These are phyloP conservation scores for Tricholoma sp. DNA, from an alignment of 768 basidiomycete species.

Conservation along the genomic window DNA sequence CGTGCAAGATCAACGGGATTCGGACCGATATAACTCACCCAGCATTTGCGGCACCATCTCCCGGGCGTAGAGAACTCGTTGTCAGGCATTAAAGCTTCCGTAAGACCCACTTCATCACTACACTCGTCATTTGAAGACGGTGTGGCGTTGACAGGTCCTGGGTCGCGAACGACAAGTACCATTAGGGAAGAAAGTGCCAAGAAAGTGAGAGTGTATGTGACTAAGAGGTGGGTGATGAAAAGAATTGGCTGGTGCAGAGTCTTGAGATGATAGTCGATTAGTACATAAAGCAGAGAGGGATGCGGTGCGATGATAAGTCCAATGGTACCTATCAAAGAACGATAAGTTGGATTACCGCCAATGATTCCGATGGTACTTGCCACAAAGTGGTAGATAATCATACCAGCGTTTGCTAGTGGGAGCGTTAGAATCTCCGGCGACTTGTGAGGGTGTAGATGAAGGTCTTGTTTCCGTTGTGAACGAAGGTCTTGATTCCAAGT, in stretches of 20 bases:
- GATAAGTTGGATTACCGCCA: not conserved
- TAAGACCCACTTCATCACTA: constrained; percentile 43
- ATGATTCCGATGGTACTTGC: constrained; percentile 28
- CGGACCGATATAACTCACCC: constrained; percentile 32
- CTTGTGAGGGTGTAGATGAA: not conserved
- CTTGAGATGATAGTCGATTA: constrained; percentile 62
- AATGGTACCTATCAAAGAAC: constrained; percentile 31
- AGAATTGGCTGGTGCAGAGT: constrained; percentile 41
- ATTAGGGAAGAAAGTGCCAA: constrained; percentile 69
- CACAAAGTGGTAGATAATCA: constrained; percentile 51
- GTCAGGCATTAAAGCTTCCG: constrained; percentile 56
- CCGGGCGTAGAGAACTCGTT: constrained; percentile 49
- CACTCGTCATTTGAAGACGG: constrained; percentile 23
- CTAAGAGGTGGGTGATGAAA: constrained; percentile 51
- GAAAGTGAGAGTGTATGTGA: constrained; percentile 63
- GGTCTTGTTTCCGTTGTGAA: not conserved
- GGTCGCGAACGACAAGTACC: constrained; percentile 68
- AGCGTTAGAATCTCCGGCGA: constrained; percentile 7
- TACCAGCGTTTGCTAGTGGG: constrained; percentile 42
- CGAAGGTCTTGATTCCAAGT: not conserved
- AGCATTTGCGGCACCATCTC: constrained; percentile 77
- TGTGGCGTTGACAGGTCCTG: constrained; percentile 50
- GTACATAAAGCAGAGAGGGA: constrained; percentile 64
- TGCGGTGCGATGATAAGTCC: constrained; percentile 65
- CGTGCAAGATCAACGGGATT: not conserved